Conservation (phyloP, 495 filamentous ascomycete genomes). For the Recurvomyces mirabilis region DNA sequence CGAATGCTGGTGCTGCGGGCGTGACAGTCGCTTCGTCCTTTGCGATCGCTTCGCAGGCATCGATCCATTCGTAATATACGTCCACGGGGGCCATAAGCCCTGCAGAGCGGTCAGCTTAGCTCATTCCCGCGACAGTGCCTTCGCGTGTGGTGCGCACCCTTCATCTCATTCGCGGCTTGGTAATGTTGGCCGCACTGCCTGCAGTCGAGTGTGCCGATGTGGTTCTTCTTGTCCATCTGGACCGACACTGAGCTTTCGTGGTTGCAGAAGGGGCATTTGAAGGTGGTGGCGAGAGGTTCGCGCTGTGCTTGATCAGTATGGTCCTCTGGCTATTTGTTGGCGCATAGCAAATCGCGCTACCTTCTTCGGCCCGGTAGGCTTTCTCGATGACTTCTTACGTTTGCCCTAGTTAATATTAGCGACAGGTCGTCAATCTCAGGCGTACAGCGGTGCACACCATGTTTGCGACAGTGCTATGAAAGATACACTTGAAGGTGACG, state of each 20-base stretch:
- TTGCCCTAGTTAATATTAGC: conserved; percentile 49
- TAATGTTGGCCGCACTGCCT: conserved; percentile 90
- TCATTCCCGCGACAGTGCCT: neutral
- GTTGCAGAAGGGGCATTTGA: conserved; percentile 97
- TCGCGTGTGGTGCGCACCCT: conserved; percentile 50
- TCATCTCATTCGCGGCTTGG: conserved; percentile 62
- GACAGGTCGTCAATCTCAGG: neutral
- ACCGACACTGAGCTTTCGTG: conserved; percentile 84
- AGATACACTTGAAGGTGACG: neutral
- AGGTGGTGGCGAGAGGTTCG: conserved; percentile 76
- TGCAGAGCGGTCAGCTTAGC: conserved; percentile 26
- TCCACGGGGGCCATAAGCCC: conserved; percentile 84
- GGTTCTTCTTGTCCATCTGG: conserved; percentile 83
- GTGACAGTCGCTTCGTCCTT: conserved; percentile 34
- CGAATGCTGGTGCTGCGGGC: neutral
- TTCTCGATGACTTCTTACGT: conserved; percentile 84
- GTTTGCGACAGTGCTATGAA: neutral
- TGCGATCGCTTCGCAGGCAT: conserved; percentile 79
- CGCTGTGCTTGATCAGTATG: conserved; percentile 43
- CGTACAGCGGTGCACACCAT: neutral
- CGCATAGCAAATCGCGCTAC: too few species aligned
- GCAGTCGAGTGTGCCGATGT: conserved; percentile 72
- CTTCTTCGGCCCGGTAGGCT: conserved; percentile 76
- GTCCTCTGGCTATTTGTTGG: too few species aligned
- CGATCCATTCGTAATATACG: conserved; percentile 96